phyloP scores from a whole-genome alignment of 495 filamentous ascomycete species.

The Penicillium psychrofluorescens region DNA sequence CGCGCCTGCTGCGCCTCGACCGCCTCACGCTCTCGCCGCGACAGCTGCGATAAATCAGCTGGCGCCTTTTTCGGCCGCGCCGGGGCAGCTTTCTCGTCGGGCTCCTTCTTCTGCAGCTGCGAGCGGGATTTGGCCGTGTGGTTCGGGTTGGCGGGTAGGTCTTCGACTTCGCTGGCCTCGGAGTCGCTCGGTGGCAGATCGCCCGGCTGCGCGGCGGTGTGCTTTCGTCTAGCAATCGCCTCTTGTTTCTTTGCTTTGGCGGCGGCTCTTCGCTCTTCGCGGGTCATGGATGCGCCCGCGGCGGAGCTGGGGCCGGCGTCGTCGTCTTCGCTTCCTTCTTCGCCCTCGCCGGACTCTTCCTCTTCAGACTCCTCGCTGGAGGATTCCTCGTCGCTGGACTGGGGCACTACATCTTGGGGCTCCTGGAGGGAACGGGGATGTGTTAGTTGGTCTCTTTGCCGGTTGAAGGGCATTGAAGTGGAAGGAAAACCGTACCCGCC shows the following conservation, averaged over 20 bases:
- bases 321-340: conserved; percentile 34
- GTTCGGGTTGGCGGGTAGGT: conserved; percentile 83
- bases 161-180: conserved; percentile 48
- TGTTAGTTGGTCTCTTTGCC: too few species aligned
- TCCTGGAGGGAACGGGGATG: not conserved
- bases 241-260: conserved; percentile 91
- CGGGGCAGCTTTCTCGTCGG: conserved; percentile 23
- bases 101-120: conserved; percentile 42
- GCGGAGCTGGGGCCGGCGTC: conserved; percentile 15
- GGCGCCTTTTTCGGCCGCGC: too few species aligned
- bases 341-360: conserved; percentile 18
- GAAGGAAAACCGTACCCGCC: conserved; percentile 48
- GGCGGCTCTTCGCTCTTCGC: conserved; percentile 79
- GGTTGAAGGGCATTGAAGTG: not conserved
- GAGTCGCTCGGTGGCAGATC: conserved; percentile 70
- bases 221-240: conserved; percentile 64
- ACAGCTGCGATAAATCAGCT: conserved; percentile 46
- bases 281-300: conserved; percentile 50
- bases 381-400: conserved; percentile 36
- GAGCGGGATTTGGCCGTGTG: conserved; percentile 65
- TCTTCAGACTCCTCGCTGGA: conserved; percentile 34
- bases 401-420: conserved; percentile 23
- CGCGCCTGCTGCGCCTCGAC: conserved; percentile 80
- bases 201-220: conserved; percentile 61
- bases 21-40: conserved; percentile 81